A percentile compares a stretch with the other conserved stretches of the same genome.
phyloP scores from a whole-genome alignment of 306 rosid species.

The Begonia masoniana region DNA sequence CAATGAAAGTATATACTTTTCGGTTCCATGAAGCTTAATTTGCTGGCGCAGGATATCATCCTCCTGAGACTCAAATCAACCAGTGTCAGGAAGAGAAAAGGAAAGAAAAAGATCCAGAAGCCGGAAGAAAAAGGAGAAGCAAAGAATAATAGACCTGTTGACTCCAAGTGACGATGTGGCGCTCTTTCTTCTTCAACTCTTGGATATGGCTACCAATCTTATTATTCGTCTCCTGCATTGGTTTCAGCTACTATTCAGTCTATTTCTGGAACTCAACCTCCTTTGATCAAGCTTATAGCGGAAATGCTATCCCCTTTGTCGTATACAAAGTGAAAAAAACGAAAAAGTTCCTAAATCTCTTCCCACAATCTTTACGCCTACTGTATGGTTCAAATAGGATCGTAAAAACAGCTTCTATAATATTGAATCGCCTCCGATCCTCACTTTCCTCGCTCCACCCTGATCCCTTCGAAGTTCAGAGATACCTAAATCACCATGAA shows the following conservation, averaged over 20 bases:
- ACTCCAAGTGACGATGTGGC: slow-evolving; percentile 94
- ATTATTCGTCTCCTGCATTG: slow-evolving; percentile 45
- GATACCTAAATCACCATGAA: slow-evolving; percentile 6
- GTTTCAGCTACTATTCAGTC: slow-evolving; percentile 7
- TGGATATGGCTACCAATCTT: slow-evolving; percentile 16
- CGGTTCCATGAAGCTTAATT: slow-evolving; percentile 79
- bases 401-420: slow-evolving; percentile 2
- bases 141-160: slow-evolving; percentile 47
- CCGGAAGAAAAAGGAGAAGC: no score
- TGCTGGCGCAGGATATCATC: slow-evolving; percentile 88
- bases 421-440: not conserved
- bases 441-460: slow-evolving; percentile 12
- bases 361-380: slow-evolving; percentile 7
- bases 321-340: slow-evolving; percentile 2
- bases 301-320: slow-evolving; percentile 27
- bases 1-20: slow-evolving; percentile 40
- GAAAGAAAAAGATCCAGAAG: no score
- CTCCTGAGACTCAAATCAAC: slow-evolving; percentile 51
- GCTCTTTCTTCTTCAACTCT: slow-evolving; percentile 98
- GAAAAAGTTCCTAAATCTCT: not conserved
- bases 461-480: slow-evolving; percentile 17
- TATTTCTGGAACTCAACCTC: slow-evolving; percentile 10
- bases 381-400: slow-evolving; percentile 20
- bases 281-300: slow-evolving; percentile 49
- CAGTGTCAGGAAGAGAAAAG: slow-evolving; percentile 15